phyloP scores from a whole-genome alignment of 306 rosid species.

The Quercus dentata region DNA sequence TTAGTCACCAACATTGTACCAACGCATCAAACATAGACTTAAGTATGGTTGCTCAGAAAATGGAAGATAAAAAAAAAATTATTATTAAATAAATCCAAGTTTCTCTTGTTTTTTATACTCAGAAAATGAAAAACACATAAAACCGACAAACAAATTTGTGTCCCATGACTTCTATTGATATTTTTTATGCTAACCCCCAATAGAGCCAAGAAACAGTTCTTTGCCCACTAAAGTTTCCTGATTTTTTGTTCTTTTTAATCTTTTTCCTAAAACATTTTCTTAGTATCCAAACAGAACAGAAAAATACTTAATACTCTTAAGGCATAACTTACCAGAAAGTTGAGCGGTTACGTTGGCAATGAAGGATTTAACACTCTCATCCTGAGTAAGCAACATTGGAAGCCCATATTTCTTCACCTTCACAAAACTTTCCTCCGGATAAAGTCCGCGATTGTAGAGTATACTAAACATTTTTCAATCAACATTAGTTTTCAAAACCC shows the following conservation, averaged over 20 bases:
- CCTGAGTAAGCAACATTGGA: conserved; percentile 92
- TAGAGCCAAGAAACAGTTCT: no score
- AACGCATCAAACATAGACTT: neutral
- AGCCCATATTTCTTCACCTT: conserved; percentile 96
- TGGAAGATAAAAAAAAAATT: neutral
- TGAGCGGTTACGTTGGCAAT: conserved; percentile 70
- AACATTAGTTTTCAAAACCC: neutral
- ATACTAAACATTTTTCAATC: conserved; percentile 42
- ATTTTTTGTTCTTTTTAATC: neutral
- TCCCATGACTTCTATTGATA: neutral
- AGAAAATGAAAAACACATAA: neutral
- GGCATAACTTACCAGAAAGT: conserved; percentile 63
- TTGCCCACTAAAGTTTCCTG: no score
- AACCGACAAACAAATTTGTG: neutral
- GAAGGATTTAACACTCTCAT: conserved; percentile 84
- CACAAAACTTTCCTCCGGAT: conserved; percentile 92
- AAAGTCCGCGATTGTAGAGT: conserved; percentile 84
- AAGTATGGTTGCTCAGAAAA: neutral
- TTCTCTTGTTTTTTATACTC: no score
- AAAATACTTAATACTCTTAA: neutral
- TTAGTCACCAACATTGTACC: neutral
- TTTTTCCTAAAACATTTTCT: neutral
- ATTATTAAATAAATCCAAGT: no score
- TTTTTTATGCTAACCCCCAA: no score
- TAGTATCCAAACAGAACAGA: neutral